Conservation (phyloP, 192 early-diverging fungal genomes). For the Phycomyces blakesleeanus region DNA sequence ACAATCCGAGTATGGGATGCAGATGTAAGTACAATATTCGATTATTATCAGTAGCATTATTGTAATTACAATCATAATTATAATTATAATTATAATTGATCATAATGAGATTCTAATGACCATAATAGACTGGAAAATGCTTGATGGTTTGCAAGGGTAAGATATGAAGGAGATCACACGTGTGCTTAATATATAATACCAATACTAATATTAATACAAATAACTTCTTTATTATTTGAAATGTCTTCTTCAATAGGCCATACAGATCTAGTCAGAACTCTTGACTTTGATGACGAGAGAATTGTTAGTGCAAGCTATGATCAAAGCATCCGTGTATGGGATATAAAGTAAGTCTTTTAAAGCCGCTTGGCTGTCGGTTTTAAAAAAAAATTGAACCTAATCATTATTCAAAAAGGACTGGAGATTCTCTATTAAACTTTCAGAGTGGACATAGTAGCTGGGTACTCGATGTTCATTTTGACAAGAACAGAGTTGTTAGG, state of each 20-base stretch:
- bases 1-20: slow-evolving; percentile 80
- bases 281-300: slow-evolving; percentile 75
- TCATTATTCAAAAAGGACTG: slow-evolving; percentile 40
- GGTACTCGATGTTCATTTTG: slow-evolving; percentile 96
- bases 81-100: background rate
- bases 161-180: background rate
- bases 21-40: slow-evolving; percentile 22
- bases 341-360: slow-evolving; percentile 48
- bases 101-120: background rate
- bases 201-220: too few species aligned
- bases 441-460: slow-evolving; percentile 83
- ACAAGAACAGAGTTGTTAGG: slow-evolving; percentile 73
- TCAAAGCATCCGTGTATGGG: slow-evolving; percentile 94
- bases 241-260: slow-evolving; percentile 59
- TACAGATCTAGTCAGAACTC: slow-evolving; percentile 75
- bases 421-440: slow-evolving; percentile 71
- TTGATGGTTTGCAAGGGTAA: slow-evolving; percentile 44
- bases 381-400: too few species aligned
- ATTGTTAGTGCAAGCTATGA: slow-evolving; percentile 89
- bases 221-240: too few species aligned
- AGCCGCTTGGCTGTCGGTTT: too few species aligned
- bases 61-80: too few species aligned
- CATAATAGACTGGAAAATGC: slow-evolving; percentile 42
- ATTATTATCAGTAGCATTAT: too few species aligned
- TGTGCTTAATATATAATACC: background rate